Evolutionary conservation across 345 rosid genomes (phyloP).

Genomic region (Abelmoschus esculentus): DNA sequence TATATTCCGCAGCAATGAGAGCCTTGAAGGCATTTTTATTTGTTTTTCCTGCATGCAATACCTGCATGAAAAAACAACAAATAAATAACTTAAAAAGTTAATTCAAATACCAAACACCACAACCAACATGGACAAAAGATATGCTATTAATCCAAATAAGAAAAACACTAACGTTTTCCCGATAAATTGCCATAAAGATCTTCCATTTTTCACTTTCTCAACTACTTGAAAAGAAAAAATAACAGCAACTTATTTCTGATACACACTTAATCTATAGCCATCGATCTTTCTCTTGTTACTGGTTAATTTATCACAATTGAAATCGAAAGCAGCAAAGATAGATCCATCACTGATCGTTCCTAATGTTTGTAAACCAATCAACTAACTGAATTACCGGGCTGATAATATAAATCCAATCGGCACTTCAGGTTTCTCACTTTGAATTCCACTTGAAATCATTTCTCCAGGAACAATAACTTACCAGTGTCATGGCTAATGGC

Average conservation of each 20-base stretch:
- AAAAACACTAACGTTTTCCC: background rate
- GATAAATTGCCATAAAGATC: background rate
- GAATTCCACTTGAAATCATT: background rate
- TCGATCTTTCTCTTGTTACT: too few species aligned
- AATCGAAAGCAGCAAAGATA: background rate
- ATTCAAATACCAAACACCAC: background rate
- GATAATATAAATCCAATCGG: background rate
- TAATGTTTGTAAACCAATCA: background rate
- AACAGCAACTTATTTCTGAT: too few species aligned
- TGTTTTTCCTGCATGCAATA: constrained; percentile 44
- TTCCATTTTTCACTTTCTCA: too few species aligned
- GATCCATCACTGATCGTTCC: background rate
- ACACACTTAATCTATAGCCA: too few species aligned
- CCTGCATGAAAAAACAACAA: constrained; percentile 28
- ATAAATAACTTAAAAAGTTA: background rate
- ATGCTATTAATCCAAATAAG: background rate
- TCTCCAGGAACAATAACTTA: constrained; percentile 20
- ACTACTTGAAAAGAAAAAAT: too few species aligned
- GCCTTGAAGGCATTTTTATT: constrained; percentile 71
- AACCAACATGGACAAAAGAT: background rate
- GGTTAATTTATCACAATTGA: too few species aligned
- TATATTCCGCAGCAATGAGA: constrained; percentile 85
- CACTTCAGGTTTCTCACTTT: background rate
- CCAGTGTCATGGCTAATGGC: constrained; percentile 58
- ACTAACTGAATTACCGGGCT: background rate